Conservation (phyloP, 2,329 filamentous ascomycete species). For the Pleomassaria siparia region DNA sequence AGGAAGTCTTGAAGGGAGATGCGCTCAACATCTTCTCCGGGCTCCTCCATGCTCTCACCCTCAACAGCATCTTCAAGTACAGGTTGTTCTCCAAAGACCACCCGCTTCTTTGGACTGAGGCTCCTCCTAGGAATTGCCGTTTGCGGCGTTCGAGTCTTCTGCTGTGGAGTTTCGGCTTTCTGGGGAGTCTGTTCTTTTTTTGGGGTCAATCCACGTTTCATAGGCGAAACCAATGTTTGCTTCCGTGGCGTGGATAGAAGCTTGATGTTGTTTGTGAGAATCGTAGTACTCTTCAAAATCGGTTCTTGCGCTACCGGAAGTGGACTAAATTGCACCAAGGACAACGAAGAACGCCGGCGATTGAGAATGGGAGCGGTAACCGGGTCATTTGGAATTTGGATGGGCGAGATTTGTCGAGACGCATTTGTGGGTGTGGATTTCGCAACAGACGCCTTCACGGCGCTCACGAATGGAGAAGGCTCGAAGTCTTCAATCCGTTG, state of each 20-base stretch:
- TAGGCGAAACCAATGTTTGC: conserved; percentile 46
- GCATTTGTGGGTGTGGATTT: conserved; percentile 28
- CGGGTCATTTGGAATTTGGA: conserved; percentile 33
- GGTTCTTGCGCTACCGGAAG: conserved; percentile 32
- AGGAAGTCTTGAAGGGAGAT: conserved; percentile 91
- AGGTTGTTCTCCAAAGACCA: conserved; percentile 33
- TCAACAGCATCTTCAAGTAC: conserved; percentile 27
- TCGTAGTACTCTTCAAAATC: conserved; percentile 32
- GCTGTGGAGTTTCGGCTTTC: conserved; percentile 44
- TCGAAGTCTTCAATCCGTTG: conserved; percentile 35
- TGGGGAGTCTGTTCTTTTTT: conserved; percentile 42
- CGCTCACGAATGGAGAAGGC: conserved; percentile 37
- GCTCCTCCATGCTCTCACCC: conserved; percentile 14
- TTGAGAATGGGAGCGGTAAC: conserved; percentile 37
- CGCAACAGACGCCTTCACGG: conserved; percentile 13
- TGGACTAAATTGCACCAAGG: conserved; percentile 39
- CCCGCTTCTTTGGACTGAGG: conserved; percentile 37
- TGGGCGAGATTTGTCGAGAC: conserved; percentile 12
- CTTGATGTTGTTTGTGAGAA: conserved; percentile 49
- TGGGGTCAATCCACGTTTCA: conserved; percentile 42
- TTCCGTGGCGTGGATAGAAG: conserved; percentile 53
- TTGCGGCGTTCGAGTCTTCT: conserved; percentile 43
- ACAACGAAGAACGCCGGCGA: conserved; percentile 37
- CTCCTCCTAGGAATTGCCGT: conserved; percentile 30
- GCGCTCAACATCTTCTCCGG: conserved; percentile 52